A percentile compares a stretch with the other conserved stretches of the same genome.
phyloP scores from a whole-genome alignment of 2,329 filamentous ascomycete genomes.

The Aspergillus fructus region DNA sequence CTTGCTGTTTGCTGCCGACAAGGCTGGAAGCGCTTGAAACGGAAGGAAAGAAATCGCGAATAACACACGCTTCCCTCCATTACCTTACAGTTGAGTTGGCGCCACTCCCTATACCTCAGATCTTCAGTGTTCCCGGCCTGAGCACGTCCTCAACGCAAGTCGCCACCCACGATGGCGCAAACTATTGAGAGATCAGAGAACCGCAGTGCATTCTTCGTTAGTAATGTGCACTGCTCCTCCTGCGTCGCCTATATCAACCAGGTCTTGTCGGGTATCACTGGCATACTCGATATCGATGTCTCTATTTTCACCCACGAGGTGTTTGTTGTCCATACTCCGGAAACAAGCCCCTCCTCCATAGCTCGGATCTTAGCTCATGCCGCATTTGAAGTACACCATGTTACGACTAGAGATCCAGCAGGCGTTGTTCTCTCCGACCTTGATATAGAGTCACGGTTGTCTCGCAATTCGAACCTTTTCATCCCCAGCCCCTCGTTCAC shows the following conservation, averaged over 20 bases:
- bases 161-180: slow-evolving; percentile 20
- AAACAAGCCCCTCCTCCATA: slow-evolving; percentile 33
- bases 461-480: slow-evolving; percentile 26
- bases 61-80: not conserved
- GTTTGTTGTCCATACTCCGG: slow-evolving; percentile 37
- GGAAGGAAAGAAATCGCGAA: not conserved
- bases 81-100: not conserved
- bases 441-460: slow-evolving; percentile 33
- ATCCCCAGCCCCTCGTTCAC: slow-evolving; percentile 20
- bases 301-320: slow-evolving; percentile 47
- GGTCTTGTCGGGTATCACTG: slow-evolving; percentile 38
- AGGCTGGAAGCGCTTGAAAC: not conserved
- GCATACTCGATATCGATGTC: slow-evolving; percentile 40
- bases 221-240: slow-evolving; percentile 50
- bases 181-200: slow-evolving; percentile 5
- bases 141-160: not conserved
- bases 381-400: slow-evolving; percentile 49
- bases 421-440: slow-evolving; percentile 34
- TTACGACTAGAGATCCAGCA: slow-evolving; percentile 38
- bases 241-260: slow-evolving; percentile 48
- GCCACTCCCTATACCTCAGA: not conserved
- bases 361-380: slow-evolving; percentile 42
- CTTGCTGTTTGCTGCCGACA: not conserved
- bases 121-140: not conserved
- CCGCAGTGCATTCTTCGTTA: slow-evolving; percentile 42